Evolutionary conservation across 768 basidiomycete genomes (phyloP), one percentile per base, ranked within the genome.

Genomic region (Mycena olivaceomarginata): DNA sequence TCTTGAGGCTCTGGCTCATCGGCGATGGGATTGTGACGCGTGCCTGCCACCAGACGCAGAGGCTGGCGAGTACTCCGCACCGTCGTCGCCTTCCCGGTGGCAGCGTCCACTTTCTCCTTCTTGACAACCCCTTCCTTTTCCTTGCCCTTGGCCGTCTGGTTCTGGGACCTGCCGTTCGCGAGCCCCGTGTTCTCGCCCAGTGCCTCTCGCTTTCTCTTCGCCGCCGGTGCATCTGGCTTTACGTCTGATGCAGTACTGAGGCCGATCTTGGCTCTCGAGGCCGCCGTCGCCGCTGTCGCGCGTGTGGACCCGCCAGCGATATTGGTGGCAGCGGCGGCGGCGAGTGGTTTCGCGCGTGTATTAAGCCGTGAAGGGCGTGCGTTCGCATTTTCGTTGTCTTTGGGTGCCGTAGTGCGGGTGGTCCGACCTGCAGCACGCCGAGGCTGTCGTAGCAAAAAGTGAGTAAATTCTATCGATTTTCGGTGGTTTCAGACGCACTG

Each of bases 361-460:
- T 88, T 86, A 65, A 91, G 86, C 84, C 92, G 88, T 74, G 91
- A 89, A 57, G 91, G 91, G 74, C 92, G 92, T 68, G 93, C 92
- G 82, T 91, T 92, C 72, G 92, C 91, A 82, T 95, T 95, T 89
- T 95, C 94, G 82, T 86, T 90, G 82, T 93, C 92, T 82, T 91
- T 92, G 81, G 87, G 88, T 64, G 90, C 88, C 71, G 89, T 85
- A 37, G 86, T 85, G 79, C 91, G 91, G 72, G 90, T 88, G 56
- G 89, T 86, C 83, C 92, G 90, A 73, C 92, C 91, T 64, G 91
- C 90, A 85, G 90, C 90, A 85, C 94, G 92, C 80, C 94, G 92
- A 63, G 67, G 72, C 78, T 79, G 46, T 2, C 39, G 31, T 43
- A 9, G 43, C 13, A 41, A n/a, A 15, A 39, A 25, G 62, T 73